Conservation (phyloP, 2,329 filamentous ascomycete species). For the Penicillium sp. region DNA sequence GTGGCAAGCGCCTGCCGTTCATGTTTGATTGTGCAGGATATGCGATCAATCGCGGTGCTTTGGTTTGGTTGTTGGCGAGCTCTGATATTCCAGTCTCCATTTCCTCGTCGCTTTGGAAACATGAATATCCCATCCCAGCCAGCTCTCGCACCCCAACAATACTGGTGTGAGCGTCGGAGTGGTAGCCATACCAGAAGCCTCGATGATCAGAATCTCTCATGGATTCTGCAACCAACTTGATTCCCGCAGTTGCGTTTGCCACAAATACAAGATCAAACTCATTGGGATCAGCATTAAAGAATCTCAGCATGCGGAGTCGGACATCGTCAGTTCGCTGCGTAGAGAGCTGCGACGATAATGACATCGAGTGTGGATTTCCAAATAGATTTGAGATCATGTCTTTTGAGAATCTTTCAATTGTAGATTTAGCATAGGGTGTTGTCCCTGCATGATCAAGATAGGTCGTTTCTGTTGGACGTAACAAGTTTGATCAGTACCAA, state of each 20-base stretch:
- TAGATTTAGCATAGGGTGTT: constrained; percentile 76
- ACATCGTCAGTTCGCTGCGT: constrained; percentile 75
- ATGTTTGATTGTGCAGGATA: constrained; percentile 94
- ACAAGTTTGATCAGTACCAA: background rate
- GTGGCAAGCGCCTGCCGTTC: constrained; percentile 75
- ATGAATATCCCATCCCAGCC: constrained; percentile 61
- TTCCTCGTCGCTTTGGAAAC: constrained; percentile 64
- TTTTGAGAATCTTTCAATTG: constrained; percentile 76
- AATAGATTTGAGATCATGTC: constrained; percentile 79
- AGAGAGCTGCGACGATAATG: constrained; percentile 75
- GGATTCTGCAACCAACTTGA: constrained; percentile 82
- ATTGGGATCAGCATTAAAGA: constrained; percentile 79
- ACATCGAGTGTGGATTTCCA: constrained; percentile 90
- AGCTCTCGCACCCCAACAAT: constrained; percentile 78
- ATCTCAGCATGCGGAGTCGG: constrained; percentile 68
- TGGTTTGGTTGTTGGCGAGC: constrained; percentile 14
- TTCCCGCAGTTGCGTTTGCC: constrained; percentile 85
- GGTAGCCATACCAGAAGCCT: constrained; percentile 84
- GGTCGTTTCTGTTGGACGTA: constrained; percentile 58
- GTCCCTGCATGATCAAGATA: constrained; percentile 97
- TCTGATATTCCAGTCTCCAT: constrained; percentile 66
- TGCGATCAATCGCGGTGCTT: constrained; percentile 61
- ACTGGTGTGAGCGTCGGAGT: constrained; percentile 83
- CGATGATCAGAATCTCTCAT: constrained; percentile 63
- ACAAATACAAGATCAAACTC: constrained; percentile 90